Evolutionary conservation across 139 green algal genomes (phyloP), one percentile per base, ranked within the genome.

Genomic region (Trebouxia sp.): DNA sequence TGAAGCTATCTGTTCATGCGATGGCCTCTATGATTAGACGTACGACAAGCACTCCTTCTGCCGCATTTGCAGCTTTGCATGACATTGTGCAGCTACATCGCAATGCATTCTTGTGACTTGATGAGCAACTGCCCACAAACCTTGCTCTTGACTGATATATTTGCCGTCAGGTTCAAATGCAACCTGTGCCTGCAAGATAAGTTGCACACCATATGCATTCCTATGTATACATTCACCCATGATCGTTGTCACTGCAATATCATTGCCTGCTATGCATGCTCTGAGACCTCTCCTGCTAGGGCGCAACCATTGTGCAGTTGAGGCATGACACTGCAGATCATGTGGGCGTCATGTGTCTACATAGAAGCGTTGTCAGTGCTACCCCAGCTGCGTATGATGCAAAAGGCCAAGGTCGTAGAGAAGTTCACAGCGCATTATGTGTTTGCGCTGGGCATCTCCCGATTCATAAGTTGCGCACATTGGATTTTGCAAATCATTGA

Each of bases 301-400:
- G 22, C 50, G 1, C 50, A 58, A 22, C 26, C 50, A 58, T 22
- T 6, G 2, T 3, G 50, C 26, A 3, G 2, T 58, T 17, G 26
- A 12, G 22, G 32, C 12, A 42, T 76, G 37, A 38, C 47, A 0
- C 3, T 65, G 76, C 86, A 88, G 84, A 69, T 98, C 9, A 74
- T 99, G 78, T 99, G 97, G 97, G 96, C 97, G 4, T 91, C 97
- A 75, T 98, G 94, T 75, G 97, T 99, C 41, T 99, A 99, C 89
- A 65, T 98, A 39, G 97, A 99, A 88, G 94, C 95, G 0, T 93
- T 99, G 20, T 96, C 89, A 22, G 95, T 99, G 72, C 87, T 98
- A 75, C 97, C 97, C 0, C 97, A 99, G 92, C 90, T 99, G 78
- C 89, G 91, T 75, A 97, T 99, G 92, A 99, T 99, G 94, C 96